Conservation (phyloP, 2,329 filamentous ascomycete genomes). For the Diplocarpon rosae region DNA sequence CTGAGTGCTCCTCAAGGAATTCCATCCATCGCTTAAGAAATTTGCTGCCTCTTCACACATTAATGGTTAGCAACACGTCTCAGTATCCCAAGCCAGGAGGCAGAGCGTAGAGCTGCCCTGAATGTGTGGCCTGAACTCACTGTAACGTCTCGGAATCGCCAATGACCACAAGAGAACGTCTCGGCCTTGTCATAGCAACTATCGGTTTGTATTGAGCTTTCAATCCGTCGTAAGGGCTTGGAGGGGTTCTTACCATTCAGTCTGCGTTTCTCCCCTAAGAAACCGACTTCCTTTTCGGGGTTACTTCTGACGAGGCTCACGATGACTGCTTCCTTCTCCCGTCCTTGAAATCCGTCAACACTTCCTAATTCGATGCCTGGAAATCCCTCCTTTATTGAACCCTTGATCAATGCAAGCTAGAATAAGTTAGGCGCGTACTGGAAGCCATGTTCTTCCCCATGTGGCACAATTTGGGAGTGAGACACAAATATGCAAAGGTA, state of each 20-base stretch:
- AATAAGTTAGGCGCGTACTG: conserved; percentile 15
- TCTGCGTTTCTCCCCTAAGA: conserved; percentile 81
- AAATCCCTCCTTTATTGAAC: conserved; percentile 66
- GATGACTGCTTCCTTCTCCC: conserved; percentile 92
- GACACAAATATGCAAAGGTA: no score
- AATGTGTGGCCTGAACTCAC: conserved; percentile 43
- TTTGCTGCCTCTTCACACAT: no score
- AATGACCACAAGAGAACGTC: conserved; percentile 79
- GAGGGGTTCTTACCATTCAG: conserved; percentile 62
- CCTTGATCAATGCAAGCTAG: conserved; percentile 69
- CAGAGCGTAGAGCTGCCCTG: no score
- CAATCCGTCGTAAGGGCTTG: no score
- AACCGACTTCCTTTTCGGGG: conserved; percentile 75
- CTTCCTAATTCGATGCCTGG: conserved; percentile 88
- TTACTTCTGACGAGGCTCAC: conserved; percentile 94
- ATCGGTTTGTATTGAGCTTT: no score
- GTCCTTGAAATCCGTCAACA: conserved; percentile 92
- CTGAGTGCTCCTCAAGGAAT: conserved; percentile 79
- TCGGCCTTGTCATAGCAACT: conserved; percentile 96
- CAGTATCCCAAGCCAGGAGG: no score
- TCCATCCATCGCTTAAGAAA: conserved; percentile 87
- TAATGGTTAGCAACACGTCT: no score
- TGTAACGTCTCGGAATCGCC: conserved; percentile 88
- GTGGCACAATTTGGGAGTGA: no score
- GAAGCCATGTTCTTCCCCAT: background rate